phyloP scores from a whole-genome alignment of 164 flowering plant genomes.

The Macadamia tetraphylla region DNA sequence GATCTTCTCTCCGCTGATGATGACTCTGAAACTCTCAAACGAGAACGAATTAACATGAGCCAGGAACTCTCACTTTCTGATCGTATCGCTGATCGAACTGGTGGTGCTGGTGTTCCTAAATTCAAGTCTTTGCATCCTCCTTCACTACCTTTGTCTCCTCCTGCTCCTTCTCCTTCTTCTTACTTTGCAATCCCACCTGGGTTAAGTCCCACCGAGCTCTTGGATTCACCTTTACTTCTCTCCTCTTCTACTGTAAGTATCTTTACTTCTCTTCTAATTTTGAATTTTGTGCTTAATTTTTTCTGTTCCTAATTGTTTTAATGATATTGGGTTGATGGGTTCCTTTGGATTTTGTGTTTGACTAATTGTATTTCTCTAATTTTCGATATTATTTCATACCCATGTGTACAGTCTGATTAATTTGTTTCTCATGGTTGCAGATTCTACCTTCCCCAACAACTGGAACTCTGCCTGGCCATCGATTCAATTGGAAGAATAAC shows the following conservation, averaged over 20 bases:
- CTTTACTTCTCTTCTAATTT: too few relatives aligned
- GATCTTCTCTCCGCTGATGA: slow-evolving; percentile 23
- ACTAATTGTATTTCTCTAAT: neutral
- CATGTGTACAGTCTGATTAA: too few relatives aligned
- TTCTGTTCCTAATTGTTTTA: neutral
- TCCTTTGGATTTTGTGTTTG: neutral
- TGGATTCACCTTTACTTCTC: slow-evolving; percentile 64
- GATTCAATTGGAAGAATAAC: slow-evolving; percentile 36
- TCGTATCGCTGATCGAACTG: slow-evolving; percentile 14
- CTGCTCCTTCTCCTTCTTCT: slow-evolving; percentile 58
- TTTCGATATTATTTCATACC: too few relatives aligned
- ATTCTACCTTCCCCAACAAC: slow-evolving; percentile 66
- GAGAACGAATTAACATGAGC: neutral
- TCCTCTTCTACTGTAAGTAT: slow-evolving; percentile 47
- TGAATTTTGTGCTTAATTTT: neutral
- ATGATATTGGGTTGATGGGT: neutral
- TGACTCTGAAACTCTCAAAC: slow-evolving; percentile 5
- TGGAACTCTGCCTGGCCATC: slow-evolving; percentile 41
- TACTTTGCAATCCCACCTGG: slow-evolving; percentile 38
- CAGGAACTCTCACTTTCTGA: slow-evolving; percentile 29
- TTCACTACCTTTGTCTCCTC: slow-evolving; percentile 53
- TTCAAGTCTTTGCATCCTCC: slow-evolving; percentile 57
- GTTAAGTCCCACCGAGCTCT: slow-evolving; percentile 54
- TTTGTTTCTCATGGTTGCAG: slow-evolving; percentile 24
- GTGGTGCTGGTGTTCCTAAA: slow-evolving; percentile 36